phyloP scores from a whole-genome alignment of 106 monocot species.

The Xerophyta viscosa region DNA sequence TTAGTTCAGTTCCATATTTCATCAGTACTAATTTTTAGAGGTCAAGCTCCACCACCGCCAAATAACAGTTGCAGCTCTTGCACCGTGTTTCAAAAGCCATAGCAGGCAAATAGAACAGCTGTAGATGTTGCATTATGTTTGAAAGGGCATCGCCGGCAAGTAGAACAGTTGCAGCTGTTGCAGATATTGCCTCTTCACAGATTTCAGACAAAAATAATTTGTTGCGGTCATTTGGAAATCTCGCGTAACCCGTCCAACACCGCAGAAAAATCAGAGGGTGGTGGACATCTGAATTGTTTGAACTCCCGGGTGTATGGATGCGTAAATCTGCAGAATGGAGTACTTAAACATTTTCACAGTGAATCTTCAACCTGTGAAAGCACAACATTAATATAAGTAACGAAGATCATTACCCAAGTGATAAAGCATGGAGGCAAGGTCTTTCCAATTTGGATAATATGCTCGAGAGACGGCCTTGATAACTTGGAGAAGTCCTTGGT shows the following conservation, averaged over 20 bases:
- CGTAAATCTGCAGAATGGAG: constrained; percentile 51
- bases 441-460: constrained; percentile 61
- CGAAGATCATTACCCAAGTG: constrained; percentile 47
- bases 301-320: constrained; percentile 67
- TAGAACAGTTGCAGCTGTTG: no score
- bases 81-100: no score
- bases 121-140: no score
- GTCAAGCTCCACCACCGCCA: no score
- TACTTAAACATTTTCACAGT: background rate
- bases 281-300: constrained; percentile 56
- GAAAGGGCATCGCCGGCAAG: no score
- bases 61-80: no score
- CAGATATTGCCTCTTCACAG: no score
- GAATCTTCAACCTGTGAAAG: background rate
- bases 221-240: constrained; percentile 2
- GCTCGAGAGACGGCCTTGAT: constrained; percentile 29
- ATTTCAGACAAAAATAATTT: background rate
- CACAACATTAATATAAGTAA: background rate
- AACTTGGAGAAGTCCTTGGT: constrained; percentile 28
- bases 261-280: constrained; percentile 70
- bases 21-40: no score
- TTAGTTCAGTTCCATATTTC: no score
- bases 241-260: constrained; percentile 29
- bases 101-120: no score
- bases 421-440: constrained; percentile 84